A percentile compares a stretch with the other conserved stretches of the same genome.
phyloP scores from a whole-genome alignment of 2,329 filamentous ascomycete species.

The Aspergillus fischeri region DNA sequence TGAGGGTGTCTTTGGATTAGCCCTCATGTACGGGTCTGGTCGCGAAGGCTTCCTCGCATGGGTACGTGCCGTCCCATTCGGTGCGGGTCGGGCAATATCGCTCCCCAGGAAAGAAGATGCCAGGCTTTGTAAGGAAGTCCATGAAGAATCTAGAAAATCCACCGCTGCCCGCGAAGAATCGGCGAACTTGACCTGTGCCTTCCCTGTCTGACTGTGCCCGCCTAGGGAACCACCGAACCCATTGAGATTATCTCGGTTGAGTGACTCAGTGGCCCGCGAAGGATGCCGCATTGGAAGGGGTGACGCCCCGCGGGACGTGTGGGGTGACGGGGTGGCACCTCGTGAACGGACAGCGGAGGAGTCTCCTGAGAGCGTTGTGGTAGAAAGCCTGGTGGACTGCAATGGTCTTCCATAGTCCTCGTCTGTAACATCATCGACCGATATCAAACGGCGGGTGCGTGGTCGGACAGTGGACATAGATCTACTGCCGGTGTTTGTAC shows the following conservation, averaged over 20 bases:
- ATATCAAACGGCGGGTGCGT: slow-evolving; percentile 42
- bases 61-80: slow-evolving; percentile 23
- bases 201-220: slow-evolving; percentile 20
- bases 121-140: slow-evolving; percentile 47
- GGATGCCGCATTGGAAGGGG: slow-evolving; percentile 38
- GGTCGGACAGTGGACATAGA: slow-evolving; percentile 40
- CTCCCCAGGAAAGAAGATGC: slow-evolving; percentile 47
- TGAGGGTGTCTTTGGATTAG: slow-evolving; percentile 20
- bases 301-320: slow-evolving; percentile 33
- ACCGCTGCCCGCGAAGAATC: slow-evolving; percentile 25
- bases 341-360: slow-evolving; percentile 37
- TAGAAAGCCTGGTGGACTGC: slow-evolving; percentile 23
- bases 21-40: slow-evolving; percentile 28
- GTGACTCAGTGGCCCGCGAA: slow-evolving; percentile 28
- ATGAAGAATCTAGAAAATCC: slow-evolving; percentile 43
- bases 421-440: slow-evolving; percentile 37
- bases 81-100: slow-evolving; percentile 27
- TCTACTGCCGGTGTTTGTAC: slow-evolving; percentile 27
- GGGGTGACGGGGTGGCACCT: slow-evolving; percentile 39
- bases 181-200: slow-evolving; percentile 18
- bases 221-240: slow-evolving; percentile 21
- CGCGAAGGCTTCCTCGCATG: slow-evolving; percentile 37
- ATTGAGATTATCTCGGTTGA: slow-evolving; percentile 18
- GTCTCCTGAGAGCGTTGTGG: slow-evolving; percentile 23
- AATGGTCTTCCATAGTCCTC: slow-evolving; percentile 21